A percentile compares a stretch with the other conserved stretches of the same genome.
These are phyloP conservation scores for maize (Zea mays) DNA, from an alignment of 176 grass and related monocot genomes.

Conservation along the genomic window Zm-B73-REFERENCE-NAM-5.0 NC_050105.1:86469001-86469500, in stretches of 20 bases:
- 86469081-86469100: neutral
- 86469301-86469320: conserved; percentile 60
- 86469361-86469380: conserved; percentile 77
- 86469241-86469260: conserved; percentile 7
- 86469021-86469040: conserved; percentile 13
- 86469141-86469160: conserved; percentile 13
- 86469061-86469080: neutral
- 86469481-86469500: conserved; percentile 89
- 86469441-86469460: conserved; percentile 71
- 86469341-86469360: conserved; percentile 68
- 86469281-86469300: conserved; percentile 58
- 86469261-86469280: conserved; percentile 38
- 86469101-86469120: conserved; percentile 40
- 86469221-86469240: neutral
- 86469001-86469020: neutral
- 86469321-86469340: conserved; percentile 56
- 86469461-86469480: conserved; percentile 87
- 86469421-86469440: conserved; percentile 70
- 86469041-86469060: conserved; percentile 27
- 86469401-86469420: conserved; percentile 79
- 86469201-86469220: conserved; percentile 6
- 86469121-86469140: conserved; percentile 28
- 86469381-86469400: conserved; percentile 81
- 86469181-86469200: conserved; percentile 34
- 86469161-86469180: conserved; percentile 7